Evolutionary conservation across 2,329 filamentous ascomycete genomes (phyloP).

Genomic region (Monosporascus sp.): DNA sequence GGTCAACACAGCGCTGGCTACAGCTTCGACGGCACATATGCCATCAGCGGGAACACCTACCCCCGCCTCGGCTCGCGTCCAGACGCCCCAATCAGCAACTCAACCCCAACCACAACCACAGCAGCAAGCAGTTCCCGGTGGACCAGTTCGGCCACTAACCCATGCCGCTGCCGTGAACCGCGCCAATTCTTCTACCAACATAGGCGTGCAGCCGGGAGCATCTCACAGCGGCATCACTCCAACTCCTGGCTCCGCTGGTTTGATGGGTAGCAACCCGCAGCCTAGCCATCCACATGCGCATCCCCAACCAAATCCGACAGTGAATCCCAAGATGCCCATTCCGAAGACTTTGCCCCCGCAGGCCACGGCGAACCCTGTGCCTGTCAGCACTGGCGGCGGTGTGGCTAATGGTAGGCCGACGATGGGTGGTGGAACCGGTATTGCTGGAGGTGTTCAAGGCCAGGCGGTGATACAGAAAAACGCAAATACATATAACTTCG

Average conservation of each 20-base stretch:
- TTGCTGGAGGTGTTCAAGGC: conserved; percentile 75
- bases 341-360: conserved; percentile 69
- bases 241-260: conserved; percentile 19
- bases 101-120: conserved; percentile 1
- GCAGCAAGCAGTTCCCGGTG: conserved; percentile 12
- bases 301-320: conserved; percentile 36
- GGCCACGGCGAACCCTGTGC: conserved; percentile 64
- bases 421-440: conserved; percentile 70
- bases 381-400: conserved; percentile 64
- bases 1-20: conserved; percentile 43
- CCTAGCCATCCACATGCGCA: conserved; percentile 44
- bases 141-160: conserved; percentile 19
- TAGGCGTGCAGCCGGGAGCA: conserved; percentile 19
- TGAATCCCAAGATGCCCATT: conserved; percentile 68
- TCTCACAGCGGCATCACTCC: conserved; percentile 13
- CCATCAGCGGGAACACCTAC: conserved; percentile 43
- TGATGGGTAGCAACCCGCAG: conserved; percentile 23
- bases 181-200: conserved; percentile 25
- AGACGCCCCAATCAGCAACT: conserved; percentile 40
- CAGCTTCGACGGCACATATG: conserved; percentile 30
- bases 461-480: conserved; percentile 81
- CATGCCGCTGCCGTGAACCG: conserved; percentile 26
- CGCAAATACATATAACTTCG: conserved; percentile 71
- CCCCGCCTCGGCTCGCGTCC: conserved; percentile 41
- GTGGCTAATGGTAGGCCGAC: conserved; percentile 70